Base-by-base conservation (phyloP, 257 asterid species). In the Verbascum thapsus region DNA sequence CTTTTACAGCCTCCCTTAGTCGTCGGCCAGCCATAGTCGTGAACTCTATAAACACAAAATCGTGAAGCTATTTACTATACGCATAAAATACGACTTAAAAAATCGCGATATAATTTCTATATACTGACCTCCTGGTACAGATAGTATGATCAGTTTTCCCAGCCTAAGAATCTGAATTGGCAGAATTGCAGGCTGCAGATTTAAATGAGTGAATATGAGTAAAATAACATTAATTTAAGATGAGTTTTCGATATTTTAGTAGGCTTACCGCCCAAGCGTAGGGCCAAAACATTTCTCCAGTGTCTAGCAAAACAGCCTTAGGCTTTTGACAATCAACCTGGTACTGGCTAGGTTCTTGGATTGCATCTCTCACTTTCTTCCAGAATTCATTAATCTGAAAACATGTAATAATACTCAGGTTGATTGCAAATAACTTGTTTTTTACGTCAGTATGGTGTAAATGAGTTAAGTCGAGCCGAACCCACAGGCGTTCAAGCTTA, bases 21-120 rank as follows among this genome's bases (percentile, higher is more conserved):
- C 91, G 44, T 61, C 91, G 69, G 4, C 91, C 88, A 8, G 88
- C 86, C 88, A 84, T 84, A 40, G 91, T 81, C 44, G 91, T 84
- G 61, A 84, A 84, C 63, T 84, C 88, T 84, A 84, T 17, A 18
- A 16, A 51, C 12, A 12, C 34, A 34, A 15, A 15, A 9, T 1
- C 42, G 23, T 61, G 17, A 17, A 20, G 54, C 37, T 13, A 18
- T 3, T 10, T 12, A 26, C 32, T 26, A 26, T 26, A 26, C 2
- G 32, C 3, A 26, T 26, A 5, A 26, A 26, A 26, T 1, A 26
- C 32, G 41, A 3, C 44, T n/a, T 4, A 35, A 20, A 19, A 35
- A 23, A 34, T 37, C 1, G 41, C 0, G 6, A 40, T 1, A 23
- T 45, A 20, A 42, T 45, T n/a, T n/a, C n/a, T n/a, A 37, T 18